Base-by-base conservation (phyloP, 176 grass and related monocot genomes). In the Lolium rigidum region DNA sequence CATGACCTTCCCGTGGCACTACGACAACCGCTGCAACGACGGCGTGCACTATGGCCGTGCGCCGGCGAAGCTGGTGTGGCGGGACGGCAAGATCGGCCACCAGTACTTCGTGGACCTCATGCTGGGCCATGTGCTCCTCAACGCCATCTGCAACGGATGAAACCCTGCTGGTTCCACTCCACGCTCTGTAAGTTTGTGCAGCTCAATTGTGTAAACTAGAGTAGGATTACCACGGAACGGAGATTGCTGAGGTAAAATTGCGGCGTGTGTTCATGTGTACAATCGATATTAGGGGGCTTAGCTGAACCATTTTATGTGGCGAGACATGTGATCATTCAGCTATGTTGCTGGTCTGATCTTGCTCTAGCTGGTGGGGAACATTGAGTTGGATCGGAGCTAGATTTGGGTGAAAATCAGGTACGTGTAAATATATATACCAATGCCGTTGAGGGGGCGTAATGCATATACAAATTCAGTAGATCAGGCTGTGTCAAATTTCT, bases 1-100 rank as follows among this genome's bases (percentile, higher is more conserved):
- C 86, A 94, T 99, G 92, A 99, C 90, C 6, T 99, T 99, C 84
- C 92, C 97, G 10, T 99, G 97, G 97, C 97, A 99, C 86, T 99
- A 91, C 4, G 97, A 99, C 82, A 99, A 95, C 83, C 90, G 97
- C 17, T 99, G 88, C 84, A 99, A 91, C 6, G 97, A 99, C 13
- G 97, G 97, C 10, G 97, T 99, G 71, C 97, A 99, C 59, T 99
- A 99, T 54, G 97, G 97, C 2, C 97, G 97, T 0, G 82, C 88
- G 0, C 97, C 97, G 5, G 90, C 89, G 1, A 99, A 90, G 76
- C 21, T 75, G 10, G 49, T 85, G 58, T 99, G 97, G 97, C 89
- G 94, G 28, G 97, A 99, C 0, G 97, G 97, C 17, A 86, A 92
- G 82, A 47, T 99, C 25, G 97, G 97, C 3, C 97, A 99, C 82